phyloP scores from a whole-genome alignment of 768 basidiomycete species.

The Macrolepiota albuminosa region DNA sequence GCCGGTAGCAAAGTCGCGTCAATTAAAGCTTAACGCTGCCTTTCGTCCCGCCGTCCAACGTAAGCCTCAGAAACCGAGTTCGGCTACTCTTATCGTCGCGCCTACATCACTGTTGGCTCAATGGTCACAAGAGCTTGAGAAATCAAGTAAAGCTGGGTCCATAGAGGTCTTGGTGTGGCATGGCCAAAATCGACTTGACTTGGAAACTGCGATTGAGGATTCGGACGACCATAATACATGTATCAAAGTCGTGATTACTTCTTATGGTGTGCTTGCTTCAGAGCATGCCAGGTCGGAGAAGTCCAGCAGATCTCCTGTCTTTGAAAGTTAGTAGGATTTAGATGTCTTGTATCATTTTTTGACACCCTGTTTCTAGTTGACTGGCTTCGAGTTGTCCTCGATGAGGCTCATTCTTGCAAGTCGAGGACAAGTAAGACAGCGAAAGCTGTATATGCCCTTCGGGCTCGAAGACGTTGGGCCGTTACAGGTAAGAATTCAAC shows the following conservation, averaged over 20 bases:
- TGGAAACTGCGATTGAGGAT: constrained; percentile 53
- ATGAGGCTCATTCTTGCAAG: constrained; percentile 96
- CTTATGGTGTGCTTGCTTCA: constrained; percentile 87
- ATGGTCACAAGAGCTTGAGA: constrained; percentile 89
- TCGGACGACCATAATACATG: constrained; percentile 45
- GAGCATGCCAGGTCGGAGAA: constrained; percentile 75
- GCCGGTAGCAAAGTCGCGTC: constrained; percentile 38
- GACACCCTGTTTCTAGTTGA: constrained; percentile 42
- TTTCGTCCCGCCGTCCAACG: constrained; percentile 46
- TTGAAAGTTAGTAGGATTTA: constrained; percentile 50
- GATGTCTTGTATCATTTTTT: not conserved
- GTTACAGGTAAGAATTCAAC: constrained; percentile 56
- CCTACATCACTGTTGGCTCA: constrained; percentile 89
- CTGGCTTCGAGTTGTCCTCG: constrained; percentile 80
- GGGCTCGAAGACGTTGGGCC: constrained; percentile 81
- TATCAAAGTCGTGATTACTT: constrained; percentile 83
- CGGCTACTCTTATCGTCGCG: constrained; percentile 85
- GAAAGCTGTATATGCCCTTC: constrained; percentile 81
- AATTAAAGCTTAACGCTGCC: constrained; percentile 56
- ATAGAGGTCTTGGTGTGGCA: constrained; percentile 78
- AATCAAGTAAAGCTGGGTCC: constrained; percentile 71
- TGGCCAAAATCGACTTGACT: constrained; percentile 76
- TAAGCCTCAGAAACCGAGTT: constrained; percentile 28
- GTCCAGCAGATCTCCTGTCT: constrained; percentile 54
- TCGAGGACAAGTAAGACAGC: constrained; percentile 84